Conservation (phyloP, 139 green algal genomes). For the Haematococcus lacustris region DNA sequence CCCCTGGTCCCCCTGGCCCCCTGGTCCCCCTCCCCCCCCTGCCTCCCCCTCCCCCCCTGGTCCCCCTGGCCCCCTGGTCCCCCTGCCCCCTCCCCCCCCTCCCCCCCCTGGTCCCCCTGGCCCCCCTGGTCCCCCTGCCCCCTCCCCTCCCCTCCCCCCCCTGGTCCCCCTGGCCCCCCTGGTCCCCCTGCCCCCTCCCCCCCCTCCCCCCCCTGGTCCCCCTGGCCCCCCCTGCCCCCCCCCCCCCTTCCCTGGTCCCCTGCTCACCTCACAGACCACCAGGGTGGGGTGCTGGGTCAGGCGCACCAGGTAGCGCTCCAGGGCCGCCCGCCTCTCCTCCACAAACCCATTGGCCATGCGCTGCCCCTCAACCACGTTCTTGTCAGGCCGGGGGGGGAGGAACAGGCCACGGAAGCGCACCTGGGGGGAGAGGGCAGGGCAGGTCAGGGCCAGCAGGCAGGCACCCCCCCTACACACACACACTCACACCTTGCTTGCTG, state of each 20-base stretch:
- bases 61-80: too few species aligned
- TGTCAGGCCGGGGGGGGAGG: constrained; percentile 71
- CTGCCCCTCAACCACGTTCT: constrained; percentile 74
- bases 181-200: not conserved
- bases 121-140: not conserved
- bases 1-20: too few species aligned
- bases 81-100: too few species aligned
- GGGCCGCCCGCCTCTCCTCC: constrained; percentile 55
- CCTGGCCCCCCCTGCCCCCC: not conserved
- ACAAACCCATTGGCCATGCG: constrained; percentile 72
- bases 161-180: not conserved
- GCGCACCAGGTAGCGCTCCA: constrained; percentile 79
- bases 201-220: not conserved
- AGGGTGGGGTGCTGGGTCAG: constrained; percentile 77
- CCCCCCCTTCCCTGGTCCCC: not conserved
- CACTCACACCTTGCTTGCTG: too few species aligned
- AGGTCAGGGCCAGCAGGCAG: too few species aligned
- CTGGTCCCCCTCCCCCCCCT: too few species aligned
- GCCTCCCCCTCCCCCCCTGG: too few species aligned
- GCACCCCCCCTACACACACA: too few species aligned
- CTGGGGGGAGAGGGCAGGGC: too few species aligned
- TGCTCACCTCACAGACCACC: constrained; percentile 37
- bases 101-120: too few species aligned
- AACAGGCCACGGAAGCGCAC: constrained; percentile 59
- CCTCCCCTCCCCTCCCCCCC: not conserved